Conservation (phyloP, 2,329 filamentous ascomycete species). For the Taxawa tesnikishii region DNA sequence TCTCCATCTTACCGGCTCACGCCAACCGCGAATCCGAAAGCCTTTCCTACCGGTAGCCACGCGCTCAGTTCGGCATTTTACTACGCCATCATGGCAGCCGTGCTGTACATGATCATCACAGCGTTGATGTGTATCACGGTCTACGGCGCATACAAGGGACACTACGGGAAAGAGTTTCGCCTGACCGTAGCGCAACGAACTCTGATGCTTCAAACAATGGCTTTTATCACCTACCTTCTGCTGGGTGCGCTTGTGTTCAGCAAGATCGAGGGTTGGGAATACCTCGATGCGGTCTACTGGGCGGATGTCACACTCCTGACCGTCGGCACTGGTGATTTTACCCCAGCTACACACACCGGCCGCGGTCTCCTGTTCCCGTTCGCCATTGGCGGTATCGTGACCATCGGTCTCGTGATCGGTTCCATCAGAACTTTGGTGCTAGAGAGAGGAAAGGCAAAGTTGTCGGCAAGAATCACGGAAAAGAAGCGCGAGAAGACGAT, state of each 20-base stretch:
- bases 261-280: constrained; percentile 40
- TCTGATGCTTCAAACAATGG: constrained; percentile 40
- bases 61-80: constrained; percentile 46
- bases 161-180: constrained; percentile 44
- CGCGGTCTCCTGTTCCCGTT: constrained; percentile 41
- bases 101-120: constrained; percentile 43
- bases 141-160: constrained; percentile 39
- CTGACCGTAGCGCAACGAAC: constrained; percentile 45
- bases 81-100: constrained; percentile 46
- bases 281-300: constrained; percentile 43
- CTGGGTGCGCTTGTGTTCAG: constrained; percentile 34
- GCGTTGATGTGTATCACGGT: constrained; percentile 43
- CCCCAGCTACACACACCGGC: constrained; percentile 36
- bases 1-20: constrained; percentile 30
- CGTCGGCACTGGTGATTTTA: constrained; percentile 40
- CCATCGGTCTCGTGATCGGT: constrained; percentile 42
- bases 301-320: constrained; percentile 45
- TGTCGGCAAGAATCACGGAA: constrained; percentile 37
- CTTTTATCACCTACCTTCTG: constrained; percentile 35
- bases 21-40: constrained; percentile 12
- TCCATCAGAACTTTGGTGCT: constrained; percentile 38
- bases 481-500: constrained; percentile 32
- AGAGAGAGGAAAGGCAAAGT: constrained; percentile 38
- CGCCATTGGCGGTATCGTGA: constrained; percentile 42
- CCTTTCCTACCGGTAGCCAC: constrained; percentile 17